phyloP scores from a whole-genome alignment of 148 eudicot genomes.

The Bassia scoparia region DNA sequence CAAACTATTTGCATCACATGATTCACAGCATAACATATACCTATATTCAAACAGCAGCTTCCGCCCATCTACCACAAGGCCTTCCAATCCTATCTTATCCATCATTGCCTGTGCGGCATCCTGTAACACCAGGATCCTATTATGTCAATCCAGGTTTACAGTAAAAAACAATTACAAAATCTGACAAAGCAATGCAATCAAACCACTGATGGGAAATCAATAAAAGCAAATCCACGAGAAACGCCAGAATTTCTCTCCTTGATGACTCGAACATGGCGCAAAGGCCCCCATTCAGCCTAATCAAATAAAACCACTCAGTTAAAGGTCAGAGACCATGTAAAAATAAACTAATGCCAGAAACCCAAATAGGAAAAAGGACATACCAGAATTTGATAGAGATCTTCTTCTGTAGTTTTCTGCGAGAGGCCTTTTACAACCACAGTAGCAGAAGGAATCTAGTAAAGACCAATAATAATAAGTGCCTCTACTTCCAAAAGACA shows the following conservation, averaged over 20 bases:
- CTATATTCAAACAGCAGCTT: constrained; percentile 91
- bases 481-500: constrained; percentile 1
- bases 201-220: constrained; percentile 93
- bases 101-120: constrained; percentile 88
- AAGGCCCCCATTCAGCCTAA: constrained; percentile 99
- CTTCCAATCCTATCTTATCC: constrained; percentile 84
- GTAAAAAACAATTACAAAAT: background rate
- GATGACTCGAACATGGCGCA: constrained; percentile 87
- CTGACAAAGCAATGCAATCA: constrained; percentile 1
- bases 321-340: background rate
- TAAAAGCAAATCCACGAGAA: constrained; percentile 96
- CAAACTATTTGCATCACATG: background rate
- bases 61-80: constrained; percentile 81
- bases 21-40: constrained; percentile 32
- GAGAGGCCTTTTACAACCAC: constrained; percentile 96
- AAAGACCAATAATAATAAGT: constrained; percentile 12
- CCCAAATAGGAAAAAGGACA: background rate
- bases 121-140: constrained; percentile 41
- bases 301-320: constrained; percentile 13
- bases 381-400: constrained; percentile 92
- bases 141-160: constrained; percentile 7
- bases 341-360: background rate
- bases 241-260: constrained; percentile 86
- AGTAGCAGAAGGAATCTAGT: constrained; percentile 86
- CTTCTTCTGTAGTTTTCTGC: constrained; percentile 92